Conservation (phyloP, 441 rosid species). For the Biscutella auriculata region DNA sequence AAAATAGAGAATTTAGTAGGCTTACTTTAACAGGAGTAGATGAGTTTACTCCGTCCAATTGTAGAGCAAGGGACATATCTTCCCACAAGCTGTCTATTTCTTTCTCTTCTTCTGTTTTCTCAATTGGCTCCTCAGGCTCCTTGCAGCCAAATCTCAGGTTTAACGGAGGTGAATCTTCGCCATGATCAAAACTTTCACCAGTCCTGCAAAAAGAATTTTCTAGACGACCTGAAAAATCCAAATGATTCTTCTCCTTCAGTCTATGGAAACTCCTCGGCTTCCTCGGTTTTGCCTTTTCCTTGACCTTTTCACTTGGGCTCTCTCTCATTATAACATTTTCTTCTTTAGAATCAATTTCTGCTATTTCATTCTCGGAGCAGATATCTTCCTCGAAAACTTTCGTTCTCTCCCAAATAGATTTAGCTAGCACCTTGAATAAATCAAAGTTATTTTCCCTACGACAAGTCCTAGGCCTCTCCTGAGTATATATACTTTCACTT, state of each 20-base stretch:
- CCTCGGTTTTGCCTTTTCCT: not conserved
- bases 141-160: slow-evolving; percentile 34
- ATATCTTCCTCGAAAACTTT: slow-evolving; percentile 13
- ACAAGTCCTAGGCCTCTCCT: not conserved
- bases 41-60: slow-evolving; percentile 15
- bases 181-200: too few relatives aligned
- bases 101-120: slow-evolving; percentile 37
- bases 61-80: slow-evolving; percentile 33
- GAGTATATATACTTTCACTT: not conserved
- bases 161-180: slow-evolving; percentile 20
- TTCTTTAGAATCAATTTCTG: not conserved
- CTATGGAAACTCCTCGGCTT: not conserved
- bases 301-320: slow-evolving; percentile 2
- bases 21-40: slow-evolving; percentile 22
- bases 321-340: not conserved
- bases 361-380: not conserved
- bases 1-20: not conserved
- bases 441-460: not conserved
- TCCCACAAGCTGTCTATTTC: slow-evolving; percentile 43
- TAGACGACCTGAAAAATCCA: too few relatives aligned
- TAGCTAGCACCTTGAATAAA: slow-evolving; percentile 2
- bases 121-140: slow-evolving; percentile 23
- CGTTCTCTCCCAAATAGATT: slow-evolving; percentile 19
- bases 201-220: too few relatives aligned
- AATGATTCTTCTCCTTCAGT: not conserved